Evolutionary conservation across 75 land plant genomes (phyloP), one percentile per base, ranked within the genome.

Genomic region (Ceratopteris richardii): DNA sequence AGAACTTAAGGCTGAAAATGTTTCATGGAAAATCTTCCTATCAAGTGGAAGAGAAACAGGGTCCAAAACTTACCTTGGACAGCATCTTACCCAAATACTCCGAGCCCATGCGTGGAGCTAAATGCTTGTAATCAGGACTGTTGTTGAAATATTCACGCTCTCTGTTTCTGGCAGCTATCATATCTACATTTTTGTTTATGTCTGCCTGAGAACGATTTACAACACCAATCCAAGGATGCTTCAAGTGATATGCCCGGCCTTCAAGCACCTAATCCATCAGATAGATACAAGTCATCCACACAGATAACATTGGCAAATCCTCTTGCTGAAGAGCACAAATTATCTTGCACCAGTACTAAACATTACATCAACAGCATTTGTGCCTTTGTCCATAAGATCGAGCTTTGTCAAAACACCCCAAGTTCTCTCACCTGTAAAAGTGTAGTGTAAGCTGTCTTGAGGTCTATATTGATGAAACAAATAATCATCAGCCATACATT

Each of bases 151-250:
- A 88, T 57, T 84, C 93, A 14, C 71, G 65, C 56, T 88, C 93
- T 57, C 64, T 84, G 31, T 56, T 44, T 36, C 93, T 75, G 14
- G 93, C 93, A 64, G 58, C 65, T 31, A 81, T 70, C 93, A 88
- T 88, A 52, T 88, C 84, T 26, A 88, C 93, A 65, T 82, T 84
- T 66, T 70, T 81, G 61, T 88, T 88, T n/a, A 88, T 88, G 66
- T 88, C 93, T 42, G 85, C 82, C 65, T 88, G 93, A 58, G 93
- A 88, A 16, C 93, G 88, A 30, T 88, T 88, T 11, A 88, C 93
- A 29, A 88, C 80, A 44, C 93, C 93, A 64, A 88, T 85, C 93
- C 93, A 88, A 11, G 87, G 93, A 63, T 76, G 87, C 44, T 81
- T 80, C 52, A 88, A 74, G 61, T 74, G 68, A 72, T 88, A 88